These are phyloP conservation scores for Daldinia loculata DNA, from an alignment of 495 filamentous ascomycete species.

Conservation along the genomic window DNA sequence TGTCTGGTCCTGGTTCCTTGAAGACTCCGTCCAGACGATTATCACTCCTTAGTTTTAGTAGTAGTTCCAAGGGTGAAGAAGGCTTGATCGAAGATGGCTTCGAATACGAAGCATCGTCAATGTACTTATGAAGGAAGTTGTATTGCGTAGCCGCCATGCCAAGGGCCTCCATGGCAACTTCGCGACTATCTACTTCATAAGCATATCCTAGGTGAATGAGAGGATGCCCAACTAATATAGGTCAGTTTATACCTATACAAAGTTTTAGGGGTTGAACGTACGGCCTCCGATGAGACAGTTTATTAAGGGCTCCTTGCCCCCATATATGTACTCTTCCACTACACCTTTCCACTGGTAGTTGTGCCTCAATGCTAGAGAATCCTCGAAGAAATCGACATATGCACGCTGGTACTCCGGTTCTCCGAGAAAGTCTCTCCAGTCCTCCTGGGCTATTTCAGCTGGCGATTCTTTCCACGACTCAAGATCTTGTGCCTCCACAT, in stretches of 20 bases:
- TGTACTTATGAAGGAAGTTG: conserved; percentile 77
- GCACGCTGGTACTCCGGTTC: conserved; percentile 83
- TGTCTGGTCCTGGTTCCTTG: conserved; percentile 63
- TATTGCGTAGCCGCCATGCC: conserved; percentile 75
- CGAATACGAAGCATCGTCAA: conserved; percentile 75
- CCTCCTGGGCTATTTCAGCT: conserved; percentile 77
- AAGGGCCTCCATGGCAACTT: conserved; percentile 85
- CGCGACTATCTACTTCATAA: conserved; percentile 79
- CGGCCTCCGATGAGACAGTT: conserved; percentile 78
- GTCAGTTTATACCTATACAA: conserved; percentile 26
- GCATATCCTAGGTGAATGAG: conserved; percentile 91
- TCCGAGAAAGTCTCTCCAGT: conserved; percentile 88
- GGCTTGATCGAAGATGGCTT: conserved; percentile 59
- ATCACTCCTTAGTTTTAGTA: conserved; percentile 67
- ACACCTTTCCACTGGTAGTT: conserved; percentile 87
- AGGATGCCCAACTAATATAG: conserved; percentile 76
- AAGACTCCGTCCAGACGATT: conserved; percentile 68
- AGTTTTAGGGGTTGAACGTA: conserved; percentile 57
- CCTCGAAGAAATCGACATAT: conserved; percentile 92
- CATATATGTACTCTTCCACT: conserved; percentile 76
- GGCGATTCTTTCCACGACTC: conserved; percentile 89
- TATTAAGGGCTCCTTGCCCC: conserved; percentile 78
- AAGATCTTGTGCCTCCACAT: conserved; percentile 71
- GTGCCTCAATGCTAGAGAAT: conserved; percentile 74
- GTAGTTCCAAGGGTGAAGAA: conserved; percentile 70